Percentiles rank a stretch among this genome's conserved stretches.
These are phyloP conservation scores for Haplographium delicatum DNA, from an alignment of 495 filamentous ascomycete species.

Conservation along the genomic window DNA sequence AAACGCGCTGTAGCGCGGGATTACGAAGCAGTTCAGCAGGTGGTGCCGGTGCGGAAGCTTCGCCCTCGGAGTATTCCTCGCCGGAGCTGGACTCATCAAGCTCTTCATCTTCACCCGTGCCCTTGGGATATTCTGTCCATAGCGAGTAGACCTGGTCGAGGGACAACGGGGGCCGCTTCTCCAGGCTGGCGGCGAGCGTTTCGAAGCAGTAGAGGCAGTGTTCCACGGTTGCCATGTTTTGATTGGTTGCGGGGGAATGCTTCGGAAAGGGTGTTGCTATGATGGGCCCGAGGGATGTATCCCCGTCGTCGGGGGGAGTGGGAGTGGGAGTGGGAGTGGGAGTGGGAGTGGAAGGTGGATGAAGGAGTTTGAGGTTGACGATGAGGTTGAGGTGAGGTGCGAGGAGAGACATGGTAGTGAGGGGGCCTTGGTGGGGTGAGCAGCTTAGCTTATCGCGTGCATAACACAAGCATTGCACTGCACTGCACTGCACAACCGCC, in stretches of 20 bases:
- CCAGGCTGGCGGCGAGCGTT: constrained; percentile 59
- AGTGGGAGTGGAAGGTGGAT: not conserved
- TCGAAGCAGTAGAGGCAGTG: constrained; percentile 96
- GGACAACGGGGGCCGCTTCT: constrained; percentile 44
- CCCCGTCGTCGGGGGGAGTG: not conserved
- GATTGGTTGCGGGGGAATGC: not conserved
- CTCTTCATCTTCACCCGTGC: constrained; percentile 28
- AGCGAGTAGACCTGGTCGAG: constrained; percentile 64
- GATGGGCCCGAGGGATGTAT: no score
- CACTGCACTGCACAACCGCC: no score
- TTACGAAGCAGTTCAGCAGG: constrained; percentile 20
- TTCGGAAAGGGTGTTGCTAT: no score
- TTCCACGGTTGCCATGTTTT: constrained; percentile 72
- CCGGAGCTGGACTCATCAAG: no score
- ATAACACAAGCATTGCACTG: no score
- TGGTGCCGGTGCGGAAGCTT: not conserved
- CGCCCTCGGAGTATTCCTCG: constrained; percentile 32
- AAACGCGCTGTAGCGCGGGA: constrained; percentile 24
- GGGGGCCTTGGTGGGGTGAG: no score
- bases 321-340: not conserved
- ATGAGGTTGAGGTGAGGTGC: not conserved
- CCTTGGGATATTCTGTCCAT: constrained; percentile 54
- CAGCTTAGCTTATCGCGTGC: no score
- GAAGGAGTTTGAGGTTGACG: not conserved
- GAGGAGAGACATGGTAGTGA: no score